phyloP scores from a whole-genome alignment of 2,329 filamentous ascomycete genomes.

The Nemania sp. region DNA sequence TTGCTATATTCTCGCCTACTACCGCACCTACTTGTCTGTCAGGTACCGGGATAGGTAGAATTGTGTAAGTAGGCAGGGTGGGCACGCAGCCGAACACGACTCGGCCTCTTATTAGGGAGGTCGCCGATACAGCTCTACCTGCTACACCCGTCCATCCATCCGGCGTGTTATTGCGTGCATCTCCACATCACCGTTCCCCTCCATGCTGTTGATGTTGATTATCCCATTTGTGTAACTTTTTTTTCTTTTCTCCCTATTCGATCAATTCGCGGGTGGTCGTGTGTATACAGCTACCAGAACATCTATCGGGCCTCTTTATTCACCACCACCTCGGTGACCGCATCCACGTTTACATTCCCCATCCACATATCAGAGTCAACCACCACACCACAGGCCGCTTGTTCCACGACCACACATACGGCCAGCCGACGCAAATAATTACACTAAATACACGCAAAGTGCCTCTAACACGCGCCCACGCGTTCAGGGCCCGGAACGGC shows the following conservation, averaged over 20 bases:
- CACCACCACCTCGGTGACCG: background rate
- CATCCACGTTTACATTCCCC: slow-evolving; percentile 11
- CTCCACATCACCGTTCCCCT: slow-evolving; percentile 19
- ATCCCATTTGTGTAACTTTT: slow-evolving; percentile 13
- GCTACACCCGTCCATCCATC: background rate
- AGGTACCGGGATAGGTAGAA: too few species aligned
- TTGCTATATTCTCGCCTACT: too few species aligned
- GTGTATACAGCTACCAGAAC: slow-evolving; percentile 29
- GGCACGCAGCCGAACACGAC: background rate
- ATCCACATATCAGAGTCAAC: background rate
- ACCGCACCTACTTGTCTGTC: too few species aligned
- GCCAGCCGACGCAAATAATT: background rate
- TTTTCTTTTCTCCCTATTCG: too few species aligned
- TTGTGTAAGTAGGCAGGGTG: background rate
- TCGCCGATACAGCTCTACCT: slow-evolving; percentile 11
- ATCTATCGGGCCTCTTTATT: slow-evolving; percentile 29
- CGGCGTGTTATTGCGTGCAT: slow-evolving; percentile 15
- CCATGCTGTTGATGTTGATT: slow-evolving; percentile 10
- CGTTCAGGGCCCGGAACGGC: background rate
- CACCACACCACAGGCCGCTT: slow-evolving; percentile 34
- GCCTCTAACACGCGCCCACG: slow-evolving; percentile 12
- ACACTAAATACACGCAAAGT: slow-evolving; percentile 7
- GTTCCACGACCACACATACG: slow-evolving; percentile 32
- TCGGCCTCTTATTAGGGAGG: background rate
- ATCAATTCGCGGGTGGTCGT: slow-evolving; percentile 12